A percentile compares a stretch with the other conserved stretches of the same genome.
phyloP scores from a whole-genome alignment of 2,329 filamentous ascomycete species.

The Fusarium guadeloupense region DNA sequence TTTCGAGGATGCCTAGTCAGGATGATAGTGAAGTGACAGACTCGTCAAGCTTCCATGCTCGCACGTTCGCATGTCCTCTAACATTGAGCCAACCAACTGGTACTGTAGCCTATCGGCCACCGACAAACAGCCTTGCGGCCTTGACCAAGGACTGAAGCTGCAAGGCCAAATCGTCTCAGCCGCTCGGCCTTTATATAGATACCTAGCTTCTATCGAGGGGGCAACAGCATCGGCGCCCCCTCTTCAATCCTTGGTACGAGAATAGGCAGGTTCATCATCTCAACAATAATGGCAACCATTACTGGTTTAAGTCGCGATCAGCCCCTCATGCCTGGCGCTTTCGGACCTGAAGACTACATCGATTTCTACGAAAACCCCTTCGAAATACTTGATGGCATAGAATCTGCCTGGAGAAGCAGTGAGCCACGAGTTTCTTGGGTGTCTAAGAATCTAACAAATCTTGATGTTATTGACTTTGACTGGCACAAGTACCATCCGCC shows the following conservation, averaged over 20 bases:
- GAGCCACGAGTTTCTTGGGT: constrained; percentile 33
- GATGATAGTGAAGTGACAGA: constrained; percentile 1
- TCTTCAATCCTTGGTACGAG: background rate
- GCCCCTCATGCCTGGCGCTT: constrained; percentile 44
- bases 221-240: constrained; percentile 2
- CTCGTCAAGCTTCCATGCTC: background rate
- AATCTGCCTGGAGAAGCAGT: constrained; percentile 39
- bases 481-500: constrained; percentile 61
- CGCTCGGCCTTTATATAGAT: constrained; percentile 14
- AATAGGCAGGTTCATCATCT: background rate
- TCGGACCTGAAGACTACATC: constrained; percentile 45
- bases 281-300: constrained; percentile 2
- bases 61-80: background rate
- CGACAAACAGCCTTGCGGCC: background rate
- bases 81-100: constrained; percentile 2
- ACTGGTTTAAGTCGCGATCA: constrained; percentile 22
- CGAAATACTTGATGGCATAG: constrained; percentile 34
- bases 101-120: constrained; percentile 6
- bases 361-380: constrained; percentile 46
- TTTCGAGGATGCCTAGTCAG: constrained; percentile 17
- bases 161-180: background rate
- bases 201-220: no score
- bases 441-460: constrained; percentile 33
- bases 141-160: constrained; percentile 4
- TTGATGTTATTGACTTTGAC: constrained; percentile 48